Base-by-base conservation (phyloP, 179 eudicot genomes). In the Camellia oleifera region DNA sequence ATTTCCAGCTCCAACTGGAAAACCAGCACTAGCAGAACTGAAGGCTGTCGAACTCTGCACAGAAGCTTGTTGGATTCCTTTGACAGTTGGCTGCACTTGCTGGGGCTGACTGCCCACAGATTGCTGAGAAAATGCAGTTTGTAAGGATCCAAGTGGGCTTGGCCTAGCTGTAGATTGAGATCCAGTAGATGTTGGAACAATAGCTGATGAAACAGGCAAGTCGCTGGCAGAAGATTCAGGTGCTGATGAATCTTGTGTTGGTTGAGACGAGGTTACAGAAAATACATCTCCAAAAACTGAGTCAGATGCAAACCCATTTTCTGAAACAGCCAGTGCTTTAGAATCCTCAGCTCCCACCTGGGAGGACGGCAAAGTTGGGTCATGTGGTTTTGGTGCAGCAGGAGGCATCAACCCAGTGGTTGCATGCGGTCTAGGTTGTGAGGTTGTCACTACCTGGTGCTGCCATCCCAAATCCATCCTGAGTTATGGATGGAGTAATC, bases 221-320 rank as follows among this genome's bases (percentile, higher is more conserved):
- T 81, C 57, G 69, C 84, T 82, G 26, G 84, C 79, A 58, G 91
- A 77, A 83, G 81, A 80, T 77, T 87, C 76, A 60, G 88, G 79
- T 11, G 79, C 76, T 26, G 87, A 69, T 64, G 92, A 83, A 77
- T 87, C 86, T 83, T 82, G 87, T 76, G 84, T 91, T 50, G 88
- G 81, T 74, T 84, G 88, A 56, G 86, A 62, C 11, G 85, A 79
- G 72, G 93, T 57, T 23, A 82, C 90, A 72, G 94, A 87, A 84
- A 92, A 94, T 32, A 84, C 89, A 85, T 92, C 98, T 83, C 92
- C 95, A 66, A 85, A 85, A 67, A 76, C 80, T 46, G 92, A 83
- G 88, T 82, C 89, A 56, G 97, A 85, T 64, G 87, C 81, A 86
- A 85, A 82, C 5, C 95, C 94, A 82, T 90, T 89, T 72, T 89